Conservation (phyloP, 83 land plant genomes). For the Isoetes engelmannii region DNA sequence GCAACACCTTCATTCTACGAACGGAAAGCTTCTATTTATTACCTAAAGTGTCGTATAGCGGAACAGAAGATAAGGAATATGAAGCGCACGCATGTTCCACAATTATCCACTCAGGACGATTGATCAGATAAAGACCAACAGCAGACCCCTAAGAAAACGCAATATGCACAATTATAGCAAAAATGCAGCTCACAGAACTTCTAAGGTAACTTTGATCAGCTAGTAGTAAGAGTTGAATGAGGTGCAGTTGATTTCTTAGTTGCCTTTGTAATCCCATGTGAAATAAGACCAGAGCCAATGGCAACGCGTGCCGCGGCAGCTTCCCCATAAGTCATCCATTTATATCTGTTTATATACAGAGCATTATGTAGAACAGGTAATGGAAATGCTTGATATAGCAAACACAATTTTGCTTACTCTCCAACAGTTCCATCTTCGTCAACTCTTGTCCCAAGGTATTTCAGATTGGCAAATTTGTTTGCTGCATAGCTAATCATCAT, state of each 20-base stretch:
- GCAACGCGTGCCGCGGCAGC: constrained; percentile 79
- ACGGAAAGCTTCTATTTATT: constrained; percentile 2
- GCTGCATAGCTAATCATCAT: constrained; percentile 47
- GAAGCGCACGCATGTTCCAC: constrained; percentile 94
- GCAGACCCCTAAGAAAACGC: constrained; percentile 50
- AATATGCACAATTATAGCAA: constrained; percentile 6
- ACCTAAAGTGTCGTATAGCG: constrained; percentile 98
- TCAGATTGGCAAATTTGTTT: constrained; percentile 57
- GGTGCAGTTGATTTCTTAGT: background rate
- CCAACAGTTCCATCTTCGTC: constrained; percentile 92
- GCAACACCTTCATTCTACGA: background rate
- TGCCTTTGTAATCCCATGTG: constrained; percentile 74
- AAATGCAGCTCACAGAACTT: background rate
- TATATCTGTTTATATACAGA: constrained; percentile 46
- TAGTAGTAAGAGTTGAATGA: background rate
- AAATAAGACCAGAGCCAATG: constrained; percentile 78
- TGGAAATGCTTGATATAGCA: background rate
- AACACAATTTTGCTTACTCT: constrained; percentile 54
- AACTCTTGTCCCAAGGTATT: constrained; percentile 81
- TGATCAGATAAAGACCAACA: constrained; percentile 84
- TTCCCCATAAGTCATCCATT: constrained; percentile 99
- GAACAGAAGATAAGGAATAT: constrained; percentile 85
- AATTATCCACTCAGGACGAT: constrained; percentile 93
- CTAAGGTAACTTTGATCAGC: background rate
- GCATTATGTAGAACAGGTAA: background rate